These are phyloP conservation scores for Mortierella claussenii DNA, from an alignment of 192 early-diverging fungal species.

Conservation along the genomic window DNA sequence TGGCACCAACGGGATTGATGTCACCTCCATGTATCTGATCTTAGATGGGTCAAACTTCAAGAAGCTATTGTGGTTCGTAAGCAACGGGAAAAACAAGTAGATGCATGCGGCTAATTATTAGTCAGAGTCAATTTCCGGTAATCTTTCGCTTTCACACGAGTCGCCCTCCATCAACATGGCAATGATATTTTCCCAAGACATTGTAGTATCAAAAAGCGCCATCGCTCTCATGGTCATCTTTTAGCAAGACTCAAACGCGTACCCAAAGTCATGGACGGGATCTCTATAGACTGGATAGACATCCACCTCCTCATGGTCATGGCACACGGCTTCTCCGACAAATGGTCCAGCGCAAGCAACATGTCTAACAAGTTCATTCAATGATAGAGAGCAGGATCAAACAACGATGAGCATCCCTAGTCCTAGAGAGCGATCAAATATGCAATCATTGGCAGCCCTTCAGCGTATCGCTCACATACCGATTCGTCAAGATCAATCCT, in stretches of 20 bases:
- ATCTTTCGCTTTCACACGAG: too few species aligned
- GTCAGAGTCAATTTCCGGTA: too few species aligned
- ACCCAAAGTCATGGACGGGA: slow-evolving; percentile 85
- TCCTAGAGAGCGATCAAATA: too few species aligned
- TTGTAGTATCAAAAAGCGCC: too few species aligned
- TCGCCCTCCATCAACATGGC: too few species aligned
- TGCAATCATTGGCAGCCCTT: too few species aligned
- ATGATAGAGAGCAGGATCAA: neutral
- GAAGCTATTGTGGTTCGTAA: slow-evolving; percentile 23
- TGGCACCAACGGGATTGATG: slow-evolving; percentile 72
- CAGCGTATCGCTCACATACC: slow-evolving; percentile 54
- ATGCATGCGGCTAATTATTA: too few species aligned
- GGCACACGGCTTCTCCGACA: slow-evolving; percentile 82
- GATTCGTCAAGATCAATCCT: slow-evolving; percentile 78
- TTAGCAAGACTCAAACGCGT: too few species aligned
- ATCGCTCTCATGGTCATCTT: too few species aligned
- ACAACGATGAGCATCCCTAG: neutral
- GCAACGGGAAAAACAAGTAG: too few species aligned
- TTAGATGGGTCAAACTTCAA: slow-evolving; percentile 75
- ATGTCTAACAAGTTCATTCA: slow-evolving; percentile 37
- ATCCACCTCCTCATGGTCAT: slow-evolving; percentile 82
- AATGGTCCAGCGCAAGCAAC: slow-evolving; percentile 87
- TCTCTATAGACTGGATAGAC: slow-evolving; percentile 79
- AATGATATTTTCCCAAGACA: too few species aligned
- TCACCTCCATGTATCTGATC: slow-evolving; percentile 78